phyloP scores from a whole-genome alignment of 345 rosid species.

The Eutrema japonicum region DNA sequence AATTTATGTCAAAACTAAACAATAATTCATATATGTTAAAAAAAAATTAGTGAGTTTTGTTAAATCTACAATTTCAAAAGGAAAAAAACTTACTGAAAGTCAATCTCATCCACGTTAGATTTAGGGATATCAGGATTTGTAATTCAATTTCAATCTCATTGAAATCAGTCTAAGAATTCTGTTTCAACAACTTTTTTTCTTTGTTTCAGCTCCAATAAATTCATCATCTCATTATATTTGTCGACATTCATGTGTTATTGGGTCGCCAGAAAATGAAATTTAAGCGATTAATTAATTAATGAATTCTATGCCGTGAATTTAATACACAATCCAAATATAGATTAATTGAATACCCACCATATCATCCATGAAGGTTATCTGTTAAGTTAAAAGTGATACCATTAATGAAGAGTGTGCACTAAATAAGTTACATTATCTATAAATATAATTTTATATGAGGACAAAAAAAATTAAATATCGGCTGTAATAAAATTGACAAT shows the following conservation, averaged over 20 bases:
- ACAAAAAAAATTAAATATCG: no score
- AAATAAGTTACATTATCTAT: no score
- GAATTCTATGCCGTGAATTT: not conserved
- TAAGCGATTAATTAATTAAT: not conserved
- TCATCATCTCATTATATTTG: not conserved
- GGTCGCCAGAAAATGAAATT: constrained; percentile 12
- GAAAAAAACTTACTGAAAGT: constrained; percentile 3
- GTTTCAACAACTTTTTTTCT: not conserved
- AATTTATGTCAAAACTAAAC: no score
- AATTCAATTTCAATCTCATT: constrained; percentile 15
- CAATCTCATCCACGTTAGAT: not conserved
- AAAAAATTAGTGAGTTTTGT: not conserved
- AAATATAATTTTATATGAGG: no score
- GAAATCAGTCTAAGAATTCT: not conserved
- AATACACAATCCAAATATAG: constrained; percentile 11
- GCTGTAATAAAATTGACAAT: no score
- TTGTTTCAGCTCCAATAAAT: not conserved
- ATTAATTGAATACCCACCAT: constrained; percentile 11
- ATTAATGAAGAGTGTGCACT: not conserved
- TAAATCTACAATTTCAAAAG: not conserved
- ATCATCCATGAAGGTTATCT: not conserved
- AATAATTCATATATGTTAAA: no score
- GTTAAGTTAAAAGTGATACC: not conserved
- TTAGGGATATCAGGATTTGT: not conserved
- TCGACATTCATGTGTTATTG: constrained; percentile 16